Conservation (phyloP, 1,284 basidiomycete genomes). For the Heterobasidion occidentale region DNA sequence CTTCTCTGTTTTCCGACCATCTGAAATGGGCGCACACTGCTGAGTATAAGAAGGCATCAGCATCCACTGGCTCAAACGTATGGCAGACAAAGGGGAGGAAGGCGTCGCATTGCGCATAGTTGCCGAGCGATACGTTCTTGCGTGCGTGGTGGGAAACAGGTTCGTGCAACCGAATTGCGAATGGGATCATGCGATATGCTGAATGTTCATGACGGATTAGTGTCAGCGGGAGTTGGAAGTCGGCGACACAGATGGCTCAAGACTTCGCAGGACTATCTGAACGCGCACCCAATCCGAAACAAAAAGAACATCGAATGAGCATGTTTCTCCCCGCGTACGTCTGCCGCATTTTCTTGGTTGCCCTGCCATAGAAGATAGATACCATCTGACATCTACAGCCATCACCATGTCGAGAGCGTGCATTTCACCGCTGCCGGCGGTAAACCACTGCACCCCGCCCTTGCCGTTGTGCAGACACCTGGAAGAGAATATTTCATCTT, state of each 20-base stretch:
- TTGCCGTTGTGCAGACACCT: conserved; percentile 62
- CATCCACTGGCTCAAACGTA: conserved; percentile 46
- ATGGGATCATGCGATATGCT: no score
- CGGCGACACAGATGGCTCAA: conserved; percentile 54
- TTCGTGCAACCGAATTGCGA: conserved; percentile 13
- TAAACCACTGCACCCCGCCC: conserved; percentile 42
- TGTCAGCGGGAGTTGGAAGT: conserved; percentile 59
- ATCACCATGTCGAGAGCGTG: conserved; percentile 69
- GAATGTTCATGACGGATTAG: conserved; percentile 23
- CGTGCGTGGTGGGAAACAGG: conserved; percentile 64
- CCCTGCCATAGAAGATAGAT: background rate
- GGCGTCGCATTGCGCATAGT: conserved; percentile 36
- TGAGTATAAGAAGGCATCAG: conserved; percentile 64
- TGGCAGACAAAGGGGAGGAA: conserved; percentile 32
- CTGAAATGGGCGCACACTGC: conserved; percentile 58
- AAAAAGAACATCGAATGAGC: conserved; percentile 27
- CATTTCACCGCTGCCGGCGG: conserved; percentile 43
- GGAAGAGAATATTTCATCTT: conserved; percentile 58
- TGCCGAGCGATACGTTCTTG: conserved; percentile 55
- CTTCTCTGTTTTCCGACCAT: conserved; percentile 23
- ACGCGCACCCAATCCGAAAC: conserved; percentile 10
- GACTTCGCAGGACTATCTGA: conserved; percentile 46
- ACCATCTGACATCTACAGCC: conserved; percentile 28
- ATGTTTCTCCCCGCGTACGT: conserved; percentile 58
- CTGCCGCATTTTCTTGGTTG: background rate